phyloP scores from a whole-genome alignment of 1,284 basidiomycete genomes.

The Tetrapyrgos nigripes region DNA sequence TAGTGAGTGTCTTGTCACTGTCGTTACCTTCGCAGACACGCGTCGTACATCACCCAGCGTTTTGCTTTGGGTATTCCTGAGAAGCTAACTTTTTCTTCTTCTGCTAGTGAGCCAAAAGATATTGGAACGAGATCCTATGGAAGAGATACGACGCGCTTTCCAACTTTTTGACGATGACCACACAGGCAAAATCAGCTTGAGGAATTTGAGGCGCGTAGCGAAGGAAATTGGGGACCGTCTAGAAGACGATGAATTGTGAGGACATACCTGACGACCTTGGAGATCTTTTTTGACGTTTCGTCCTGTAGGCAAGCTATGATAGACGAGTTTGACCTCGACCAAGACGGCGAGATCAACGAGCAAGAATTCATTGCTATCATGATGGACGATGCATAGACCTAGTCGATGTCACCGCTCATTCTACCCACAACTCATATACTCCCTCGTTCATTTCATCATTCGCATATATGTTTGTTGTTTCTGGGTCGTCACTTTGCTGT shows the following conservation, averaged over 20 bases:
- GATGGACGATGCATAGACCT: constrained; percentile 82
- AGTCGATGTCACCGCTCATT: neutral
- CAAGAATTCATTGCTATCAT: constrained; percentile 96
- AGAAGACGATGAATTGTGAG: constrained; percentile 97
- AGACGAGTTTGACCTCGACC: constrained; percentile 99
- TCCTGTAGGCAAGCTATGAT: constrained; percentile 95
- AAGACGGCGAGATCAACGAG: constrained; percentile 97
- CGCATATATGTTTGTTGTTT: neutral
- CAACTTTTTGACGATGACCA: constrained; percentile 96
- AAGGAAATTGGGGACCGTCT: constrained; percentile 97
- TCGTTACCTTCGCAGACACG: neutral
- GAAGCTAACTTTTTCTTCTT: constrained; percentile 24
- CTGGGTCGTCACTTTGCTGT: neutral
- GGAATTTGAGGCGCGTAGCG: constrained; percentile 92
- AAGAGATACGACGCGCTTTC: constrained; percentile 96
- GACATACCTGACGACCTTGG: constrained; percentile 26
- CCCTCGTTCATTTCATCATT: neutral
- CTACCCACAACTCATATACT: neutral
- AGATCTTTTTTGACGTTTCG: constrained; percentile 4
- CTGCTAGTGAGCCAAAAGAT: constrained; percentile 91
- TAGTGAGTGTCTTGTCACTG: constrained; percentile 66
- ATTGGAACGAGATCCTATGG: constrained; percentile 92
- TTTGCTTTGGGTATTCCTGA: neutral
- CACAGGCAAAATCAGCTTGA: constrained; percentile 92
- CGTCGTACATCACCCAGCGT: constrained; percentile 2